Evolutionary conservation across 1,139 yeast species (phyloP).

Genomic region (Saccharomyces pastorianus): DNA sequence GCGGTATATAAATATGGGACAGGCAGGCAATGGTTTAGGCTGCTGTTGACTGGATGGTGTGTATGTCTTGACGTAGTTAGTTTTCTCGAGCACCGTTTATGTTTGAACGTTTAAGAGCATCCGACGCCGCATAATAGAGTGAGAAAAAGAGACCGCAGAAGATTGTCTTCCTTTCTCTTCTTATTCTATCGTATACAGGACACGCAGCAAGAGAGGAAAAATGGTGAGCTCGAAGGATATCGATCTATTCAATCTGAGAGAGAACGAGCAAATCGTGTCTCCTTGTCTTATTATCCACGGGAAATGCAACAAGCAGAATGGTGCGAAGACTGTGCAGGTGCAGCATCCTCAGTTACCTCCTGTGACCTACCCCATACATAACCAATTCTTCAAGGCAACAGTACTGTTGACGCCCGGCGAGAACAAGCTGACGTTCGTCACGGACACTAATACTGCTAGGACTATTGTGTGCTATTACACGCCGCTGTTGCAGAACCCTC

Average conservation of each 20-base stretch:
- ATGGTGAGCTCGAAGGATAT: conserved; percentile 8
- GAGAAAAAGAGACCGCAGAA: not conserved
- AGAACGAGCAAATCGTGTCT: conserved; percentile 34
- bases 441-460: conserved; percentile 19
- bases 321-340: conserved; percentile 21
- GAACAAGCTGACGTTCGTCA: conserved; percentile 37
- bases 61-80: not conserved
- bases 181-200: not conserved
- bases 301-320: conserved; percentile 22
- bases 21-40: not conserved
- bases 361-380: conserved; percentile 59
- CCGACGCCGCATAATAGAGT: not conserved
- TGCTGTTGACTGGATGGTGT: not conserved
- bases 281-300: conserved; percentile 43
- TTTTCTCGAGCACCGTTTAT: not conserved
- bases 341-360: conserved; percentile 43
- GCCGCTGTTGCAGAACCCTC: conserved; percentile 63
- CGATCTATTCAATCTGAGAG: conserved; percentile 25
- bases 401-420: conserved; percentile 62
- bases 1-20: not conserved
- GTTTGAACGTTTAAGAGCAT: not conserved
- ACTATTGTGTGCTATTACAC: conserved; percentile 40
- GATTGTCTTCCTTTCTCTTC: not conserved
- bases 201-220: not conserved
- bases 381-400: conserved; percentile 66